phyloP scores from a whole-genome alignment of 163 green algal genomes.

The Volvox carteri region DNA sequence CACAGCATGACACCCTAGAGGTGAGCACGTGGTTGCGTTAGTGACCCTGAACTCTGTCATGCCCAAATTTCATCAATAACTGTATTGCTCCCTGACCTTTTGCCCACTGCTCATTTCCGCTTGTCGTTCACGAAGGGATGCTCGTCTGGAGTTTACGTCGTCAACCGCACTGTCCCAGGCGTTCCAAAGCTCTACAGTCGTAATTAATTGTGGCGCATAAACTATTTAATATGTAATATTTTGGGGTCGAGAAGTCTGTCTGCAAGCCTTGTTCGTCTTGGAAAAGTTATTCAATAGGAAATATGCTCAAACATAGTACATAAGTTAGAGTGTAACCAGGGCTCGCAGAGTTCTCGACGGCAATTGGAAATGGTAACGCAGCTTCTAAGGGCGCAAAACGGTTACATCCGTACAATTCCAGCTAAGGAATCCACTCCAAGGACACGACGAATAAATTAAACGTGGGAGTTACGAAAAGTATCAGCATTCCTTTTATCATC shows the following conservation, averaged over 20 bases:
- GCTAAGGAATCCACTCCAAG: background rate
- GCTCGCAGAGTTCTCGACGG: background rate
- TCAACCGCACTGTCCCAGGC: background rate
- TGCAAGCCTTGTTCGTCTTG: no score
- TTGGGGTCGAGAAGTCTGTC: background rate
- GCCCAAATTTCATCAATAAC: background rate
- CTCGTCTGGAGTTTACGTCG: background rate
- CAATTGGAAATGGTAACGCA: background rate
- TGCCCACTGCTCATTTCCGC: slow-evolving; percentile 18
- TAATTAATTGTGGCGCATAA: background rate
- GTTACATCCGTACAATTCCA: background rate
- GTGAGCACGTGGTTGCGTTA: background rate
- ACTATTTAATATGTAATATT: background rate
- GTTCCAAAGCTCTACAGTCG: background rate
- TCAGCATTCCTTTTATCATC: no score
- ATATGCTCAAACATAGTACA: background rate
- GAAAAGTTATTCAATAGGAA: background rate
- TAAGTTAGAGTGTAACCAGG: background rate
- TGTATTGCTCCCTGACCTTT: background rate
- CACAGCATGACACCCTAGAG: slow-evolving; percentile 53
- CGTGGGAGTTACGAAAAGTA: no score
- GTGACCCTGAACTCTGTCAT: background rate
- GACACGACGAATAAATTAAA: no score
- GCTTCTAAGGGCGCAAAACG: background rate
- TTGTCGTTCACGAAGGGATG: background rate